Evolutionary conservation across 2,329 filamentous ascomycete genomes (phyloP).

Genomic region (Pezicula carpinea): DNA sequence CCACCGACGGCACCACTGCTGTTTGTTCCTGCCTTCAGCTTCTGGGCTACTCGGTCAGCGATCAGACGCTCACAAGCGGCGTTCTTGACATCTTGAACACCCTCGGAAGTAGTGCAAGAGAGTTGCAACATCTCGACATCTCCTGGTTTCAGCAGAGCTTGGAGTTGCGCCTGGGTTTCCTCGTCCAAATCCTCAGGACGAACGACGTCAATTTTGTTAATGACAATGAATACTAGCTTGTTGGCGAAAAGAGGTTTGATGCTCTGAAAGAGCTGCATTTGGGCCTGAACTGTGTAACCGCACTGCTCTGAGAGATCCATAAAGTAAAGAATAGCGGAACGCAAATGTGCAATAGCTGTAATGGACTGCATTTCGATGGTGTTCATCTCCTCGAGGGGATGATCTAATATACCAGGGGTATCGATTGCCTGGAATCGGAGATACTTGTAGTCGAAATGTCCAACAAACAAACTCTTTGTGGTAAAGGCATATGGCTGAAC

Average conservation of each 20-base stretch:
- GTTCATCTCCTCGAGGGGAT: conserved; percentile 98
- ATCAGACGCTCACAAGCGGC: conserved; percentile 89
- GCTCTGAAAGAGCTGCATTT: conserved; percentile 92
- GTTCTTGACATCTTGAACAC: conserved; percentile 92
- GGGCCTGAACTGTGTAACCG: conserved; percentile 86
- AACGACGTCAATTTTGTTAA: conserved; percentile 97
- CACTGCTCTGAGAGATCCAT: conserved; percentile 98
- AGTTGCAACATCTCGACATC: conserved; percentile 91
- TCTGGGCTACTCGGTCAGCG: conserved; percentile 89
- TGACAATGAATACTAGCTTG: conserved; percentile 92
- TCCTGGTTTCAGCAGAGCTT: conserved; percentile 75
- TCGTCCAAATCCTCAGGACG: conserved; percentile 81
- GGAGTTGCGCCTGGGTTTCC: conserved; percentile 71
- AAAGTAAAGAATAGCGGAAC: conserved; percentile 94
- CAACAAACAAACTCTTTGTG: conserved; percentile 94
- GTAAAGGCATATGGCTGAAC: conserved; percentile 98
- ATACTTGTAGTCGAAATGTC: conserved; percentile 97
- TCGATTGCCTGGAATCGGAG: conserved; percentile 89
- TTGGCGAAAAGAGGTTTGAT: conserved; percentile 97
- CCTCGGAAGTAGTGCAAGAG: conserved; percentile 92
- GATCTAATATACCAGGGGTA: conserved; percentile 96
- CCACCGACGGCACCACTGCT: conserved; percentile 71
- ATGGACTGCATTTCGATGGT: conserved; percentile 99
- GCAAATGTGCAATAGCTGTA: conserved; percentile 92
- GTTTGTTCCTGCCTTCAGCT: conserved; percentile 86